Percentiles rank a stretch among this genome's conserved stretches.
Conservation (phyloP, 768 basidiomycete genomes). For the Kwoniella sp. region DNA sequence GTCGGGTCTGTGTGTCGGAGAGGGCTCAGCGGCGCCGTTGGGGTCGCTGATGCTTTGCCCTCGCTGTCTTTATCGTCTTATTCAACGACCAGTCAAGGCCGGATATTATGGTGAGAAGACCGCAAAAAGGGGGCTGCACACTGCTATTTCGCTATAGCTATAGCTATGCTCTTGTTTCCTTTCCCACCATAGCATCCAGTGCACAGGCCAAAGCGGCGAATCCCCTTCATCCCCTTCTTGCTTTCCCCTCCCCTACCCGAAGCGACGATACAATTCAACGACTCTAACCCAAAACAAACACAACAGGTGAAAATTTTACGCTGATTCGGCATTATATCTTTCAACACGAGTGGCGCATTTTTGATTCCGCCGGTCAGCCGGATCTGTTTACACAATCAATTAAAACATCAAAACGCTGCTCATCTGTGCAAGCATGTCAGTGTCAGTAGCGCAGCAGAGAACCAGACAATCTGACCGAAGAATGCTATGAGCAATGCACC, state of each 20-base stretch:
- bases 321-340: slow-evolving; percentile 10
- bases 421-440: no score
- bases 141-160: not conserved
- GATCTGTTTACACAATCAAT: slow-evolving; percentile 1
- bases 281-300: not conserved
- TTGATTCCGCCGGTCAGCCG: not conserved
- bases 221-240: not conserved
- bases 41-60: slow-evolving; percentile 21
- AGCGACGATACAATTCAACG: not conserved
- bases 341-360: not conserved
- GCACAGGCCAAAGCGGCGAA: slow-evolving; percentile 6
- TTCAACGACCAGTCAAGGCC: slow-evolving; percentile 19
- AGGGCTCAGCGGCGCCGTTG: slow-evolving; percentile 4
- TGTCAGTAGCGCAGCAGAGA: not conserved
- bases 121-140: slow-evolving; percentile 6
- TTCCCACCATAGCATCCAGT: not conserved
- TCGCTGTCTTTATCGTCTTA: slow-evolving; percentile 14
- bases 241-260: not conserved
- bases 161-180: not conserved
- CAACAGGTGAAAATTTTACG: slow-evolving; percentile 18
- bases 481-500: slow-evolving; percentile 9
- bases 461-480: no score
- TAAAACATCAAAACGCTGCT: no score
- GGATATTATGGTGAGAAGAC: slow-evolving; percentile 11
- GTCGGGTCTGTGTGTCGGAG: not conserved